Base-by-base conservation (phyloP, 208 protist species). In the Leishmania gerbilli region DNA sequence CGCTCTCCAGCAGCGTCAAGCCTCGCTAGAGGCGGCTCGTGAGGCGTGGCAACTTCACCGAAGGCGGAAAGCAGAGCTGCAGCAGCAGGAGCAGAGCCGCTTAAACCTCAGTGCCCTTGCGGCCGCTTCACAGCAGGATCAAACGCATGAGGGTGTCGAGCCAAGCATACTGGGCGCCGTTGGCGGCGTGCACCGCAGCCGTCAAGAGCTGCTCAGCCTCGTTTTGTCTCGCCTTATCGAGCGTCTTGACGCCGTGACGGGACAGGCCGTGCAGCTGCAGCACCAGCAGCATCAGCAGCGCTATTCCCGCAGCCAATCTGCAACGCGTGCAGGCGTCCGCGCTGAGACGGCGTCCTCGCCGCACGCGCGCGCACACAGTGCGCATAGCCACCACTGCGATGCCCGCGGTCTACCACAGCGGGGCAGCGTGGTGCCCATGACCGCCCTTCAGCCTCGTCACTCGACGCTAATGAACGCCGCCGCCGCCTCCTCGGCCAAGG, bases 161-260 rank as follows among this genome's bases (percentile, higher is more conserved):
- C 19, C 71, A 13, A 47, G 49, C n/a, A 60, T 17, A 8, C 51
- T 42, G 7, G n/a, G 34, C 31, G 47, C 31, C 71, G 51, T 24
- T 15, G 51, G 56, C 24, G 37, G 21, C 7, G 74, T 31, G 40
- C 19, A 15, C 71, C 34, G 75, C 58, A 65, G 58, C 11, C 76
- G 64, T 15, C 19, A 72, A 21, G 76, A 79, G 60, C 15, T 64
- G 24, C 55, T 79, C 47, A 69, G 45, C 60, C 76, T 24, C 62
- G n/a, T 67, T 8, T 68, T 84, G 34, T 71, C 71, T 3, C 31
- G 49, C 15, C 79, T 91, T 58, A 80, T 69, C 74, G 79, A 88
- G n/a, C 79, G 84, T 3, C 80, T 91, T 24, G 86, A 91, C 31
- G 55, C 56, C 24, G 47, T 91, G 55, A 80, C 77, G 27, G 55